phyloP scores from a whole-genome alignment of 768 basidiomycete genomes.

The Tulasnella calospora region DNA sequence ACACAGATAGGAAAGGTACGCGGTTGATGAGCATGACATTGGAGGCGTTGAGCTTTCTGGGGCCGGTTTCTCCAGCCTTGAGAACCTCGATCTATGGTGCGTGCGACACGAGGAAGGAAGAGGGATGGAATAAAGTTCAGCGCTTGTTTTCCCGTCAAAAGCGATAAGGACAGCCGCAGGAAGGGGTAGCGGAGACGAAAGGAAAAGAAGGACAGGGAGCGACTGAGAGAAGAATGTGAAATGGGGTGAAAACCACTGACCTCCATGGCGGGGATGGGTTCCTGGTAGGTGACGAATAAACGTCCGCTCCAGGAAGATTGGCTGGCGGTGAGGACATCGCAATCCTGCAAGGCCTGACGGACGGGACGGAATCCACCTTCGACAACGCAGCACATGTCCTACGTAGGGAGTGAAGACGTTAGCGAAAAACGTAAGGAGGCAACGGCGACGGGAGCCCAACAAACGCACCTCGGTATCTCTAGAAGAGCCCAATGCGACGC shows the following conservation, averaged over 20 bases:
- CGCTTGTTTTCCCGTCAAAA: not conserved
- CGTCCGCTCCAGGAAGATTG: conserved; percentile 85
- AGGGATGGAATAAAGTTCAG: not conserved
- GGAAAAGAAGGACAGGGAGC: not conserved
- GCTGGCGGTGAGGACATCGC: conserved; percentile 58
- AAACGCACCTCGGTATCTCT: conserved; percentile 58
- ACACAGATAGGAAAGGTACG: conserved; percentile 65
- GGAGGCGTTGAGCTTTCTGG: conserved; percentile 64
- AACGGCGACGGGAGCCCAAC: not conserved
- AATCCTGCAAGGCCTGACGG: conserved; percentile 65
- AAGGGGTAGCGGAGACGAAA: not conserved
- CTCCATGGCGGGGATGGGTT: conserved; percentile 71
- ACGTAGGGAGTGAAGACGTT: conserved; percentile 28
- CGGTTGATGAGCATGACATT: conserved; percentile 65
- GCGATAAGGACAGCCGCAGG: conserved; percentile 62
- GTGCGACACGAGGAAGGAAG: not conserved
- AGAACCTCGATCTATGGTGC: conserved; percentile 27
- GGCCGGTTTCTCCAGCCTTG: conserved; percentile 26
- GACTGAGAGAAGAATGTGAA: not conserved
- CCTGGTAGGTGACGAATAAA: conserved; percentile 68
- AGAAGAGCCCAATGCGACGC: conserved; percentile 62
- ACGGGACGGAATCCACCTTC: conserved; percentile 79
- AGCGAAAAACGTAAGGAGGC: not conserved
- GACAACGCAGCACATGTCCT: conserved; percentile 85
- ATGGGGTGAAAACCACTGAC: conserved; percentile 43